Evolutionary conservation across 1,139 yeast genomes (phyloP).

Genomic region (Sugiyamaella pinicola): DNA sequence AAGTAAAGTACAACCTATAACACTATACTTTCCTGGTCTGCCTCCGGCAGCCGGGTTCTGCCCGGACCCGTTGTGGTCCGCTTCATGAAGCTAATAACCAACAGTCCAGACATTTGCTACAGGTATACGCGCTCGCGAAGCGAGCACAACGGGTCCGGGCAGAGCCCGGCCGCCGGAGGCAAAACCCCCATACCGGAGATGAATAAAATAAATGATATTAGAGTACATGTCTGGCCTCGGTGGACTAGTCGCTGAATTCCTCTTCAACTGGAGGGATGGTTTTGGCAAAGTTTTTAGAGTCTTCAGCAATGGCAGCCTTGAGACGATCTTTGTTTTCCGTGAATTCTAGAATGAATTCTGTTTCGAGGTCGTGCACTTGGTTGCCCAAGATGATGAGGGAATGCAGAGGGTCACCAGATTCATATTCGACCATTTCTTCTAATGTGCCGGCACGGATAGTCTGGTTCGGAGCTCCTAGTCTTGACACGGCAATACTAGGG

Average conservation of each 20-base stretch:
- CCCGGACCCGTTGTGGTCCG: no score
- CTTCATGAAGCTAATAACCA: no score
- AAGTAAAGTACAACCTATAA: no score
- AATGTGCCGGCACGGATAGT: slow-evolving; percentile 83
- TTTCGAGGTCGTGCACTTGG: slow-evolving; percentile 90
- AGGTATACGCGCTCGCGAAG: no score
- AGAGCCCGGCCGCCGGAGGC: no score
- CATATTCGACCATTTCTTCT: slow-evolving; percentile 66
- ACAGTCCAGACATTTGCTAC: no score
- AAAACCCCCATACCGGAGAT: slow-evolving; percentile 1
- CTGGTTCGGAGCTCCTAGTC: slow-evolving; percentile 87
- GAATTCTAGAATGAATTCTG: slow-evolving; percentile 80
- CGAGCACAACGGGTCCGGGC: no score
- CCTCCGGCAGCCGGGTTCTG: no score
- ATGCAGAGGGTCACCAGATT: slow-evolving; percentile 93
- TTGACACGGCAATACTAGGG: slow-evolving; percentile 90
- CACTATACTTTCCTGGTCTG: no score
- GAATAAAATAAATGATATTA: neutral
- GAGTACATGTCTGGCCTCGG: no score
- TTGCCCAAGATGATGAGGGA: slow-evolving; percentile 88
- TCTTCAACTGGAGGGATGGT: slow-evolving; percentile 25
- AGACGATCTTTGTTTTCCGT: slow-evolving; percentile 67
- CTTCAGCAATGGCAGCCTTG: slow-evolving; percentile 60
- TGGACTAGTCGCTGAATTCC: slow-evolving; percentile 18
- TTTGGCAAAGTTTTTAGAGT: slow-evolving; percentile 71